These are phyloP conservation scores for Trametes elegans DNA, from an alignment of 768 basidiomycete species.

Conservation along the genomic window DNA sequence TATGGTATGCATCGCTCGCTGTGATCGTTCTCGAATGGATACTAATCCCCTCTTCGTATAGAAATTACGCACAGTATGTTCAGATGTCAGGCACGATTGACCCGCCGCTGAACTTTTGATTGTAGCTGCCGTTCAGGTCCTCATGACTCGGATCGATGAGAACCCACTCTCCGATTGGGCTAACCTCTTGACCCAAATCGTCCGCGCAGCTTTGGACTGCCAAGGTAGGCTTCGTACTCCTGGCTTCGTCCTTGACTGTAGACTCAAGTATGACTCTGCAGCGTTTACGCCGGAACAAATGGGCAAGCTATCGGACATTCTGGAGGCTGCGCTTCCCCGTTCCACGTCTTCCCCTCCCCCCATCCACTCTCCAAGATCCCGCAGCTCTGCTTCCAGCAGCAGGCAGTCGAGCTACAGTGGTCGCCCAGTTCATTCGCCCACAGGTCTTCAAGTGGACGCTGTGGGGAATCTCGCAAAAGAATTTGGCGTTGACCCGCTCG, in stretches of 20 bases:
- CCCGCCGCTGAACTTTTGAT: slow-evolving; percentile 6
- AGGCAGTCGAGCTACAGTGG: slow-evolving; percentile 5
- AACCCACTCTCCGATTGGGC: slow-evolving; percentile 34
- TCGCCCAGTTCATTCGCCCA: background rate
- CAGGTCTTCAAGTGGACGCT: slow-evolving; percentile 22
- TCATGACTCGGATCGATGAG: slow-evolving; percentile 49
- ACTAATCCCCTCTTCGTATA: slow-evolving; percentile 12
- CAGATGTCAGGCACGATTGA: background rate
- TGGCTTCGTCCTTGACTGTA: background rate
- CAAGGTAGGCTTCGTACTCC: slow-evolving; percentile 42
- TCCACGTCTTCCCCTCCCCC: slow-evolving; percentile 24
- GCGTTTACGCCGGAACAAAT: slow-evolving; percentile 66
- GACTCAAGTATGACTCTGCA: slow-evolving; percentile 26
- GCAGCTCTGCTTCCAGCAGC: slow-evolving; percentile 13
- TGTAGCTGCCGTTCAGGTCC: slow-evolving; percentile 51
- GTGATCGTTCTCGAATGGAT: background rate
- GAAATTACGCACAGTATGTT: slow-evolving; percentile 37
- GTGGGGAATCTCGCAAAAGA: slow-evolving; percentile 64
- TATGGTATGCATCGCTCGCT: slow-evolving; percentile 44
- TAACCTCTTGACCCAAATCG: slow-evolving; percentile 44
- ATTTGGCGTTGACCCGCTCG: slow-evolving; percentile 68
- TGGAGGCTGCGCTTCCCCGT: slow-evolving; percentile 31
- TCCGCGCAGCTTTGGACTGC: slow-evolving; percentile 50
- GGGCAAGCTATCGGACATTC: slow-evolving; percentile 44
- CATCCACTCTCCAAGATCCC: slow-evolving; percentile 7